These are phyloP conservation scores for Tephrocybe sp. DNA, from an alignment of 768 basidiomycete species.

Conservation along the genomic window DNA sequence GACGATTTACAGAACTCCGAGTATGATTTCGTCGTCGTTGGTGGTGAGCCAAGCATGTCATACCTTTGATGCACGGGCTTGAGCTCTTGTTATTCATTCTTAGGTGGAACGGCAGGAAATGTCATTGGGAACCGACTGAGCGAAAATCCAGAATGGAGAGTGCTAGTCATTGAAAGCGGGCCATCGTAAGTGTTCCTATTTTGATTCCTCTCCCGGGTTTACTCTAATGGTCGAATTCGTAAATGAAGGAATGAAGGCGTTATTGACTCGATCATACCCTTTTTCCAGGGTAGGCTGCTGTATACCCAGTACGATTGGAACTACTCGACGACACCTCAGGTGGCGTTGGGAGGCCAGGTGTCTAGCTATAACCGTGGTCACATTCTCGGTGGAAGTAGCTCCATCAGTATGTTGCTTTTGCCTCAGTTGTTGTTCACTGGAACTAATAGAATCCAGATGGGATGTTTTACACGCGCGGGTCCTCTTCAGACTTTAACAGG, in stretches of 20 bases:
- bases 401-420: slow-evolving; percentile 22
- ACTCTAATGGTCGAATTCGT: not conserved
- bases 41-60: not conserved
- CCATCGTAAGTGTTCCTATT: slow-evolving; percentile 2
- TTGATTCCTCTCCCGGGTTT: not conserved
- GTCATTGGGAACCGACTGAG: not conserved
- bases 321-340: not conserved
- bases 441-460: not conserved
- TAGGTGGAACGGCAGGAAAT: slow-evolving; percentile 12
- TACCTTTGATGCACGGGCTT: no score
- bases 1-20: not conserved
- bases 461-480: not conserved
- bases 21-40: not conserved
- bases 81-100: not conserved
- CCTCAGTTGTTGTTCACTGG: not conserved
- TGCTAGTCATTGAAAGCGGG: slow-evolving; percentile 13
- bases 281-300: not conserved
- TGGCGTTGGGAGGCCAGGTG: not conserved
- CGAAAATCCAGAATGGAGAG: slow-evolving; percentile 6
- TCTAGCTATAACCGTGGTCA: slow-evolving; percentile 24
- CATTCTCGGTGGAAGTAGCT: slow-evolving; percentile 29
- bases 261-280: not conserved
- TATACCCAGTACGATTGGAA: not conserved
- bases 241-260: not conserved
- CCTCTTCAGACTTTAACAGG: not conserved